phyloP scores from a whole-genome alignment of 768 basidiomycete species.

The Podaxis sp. region DNA sequence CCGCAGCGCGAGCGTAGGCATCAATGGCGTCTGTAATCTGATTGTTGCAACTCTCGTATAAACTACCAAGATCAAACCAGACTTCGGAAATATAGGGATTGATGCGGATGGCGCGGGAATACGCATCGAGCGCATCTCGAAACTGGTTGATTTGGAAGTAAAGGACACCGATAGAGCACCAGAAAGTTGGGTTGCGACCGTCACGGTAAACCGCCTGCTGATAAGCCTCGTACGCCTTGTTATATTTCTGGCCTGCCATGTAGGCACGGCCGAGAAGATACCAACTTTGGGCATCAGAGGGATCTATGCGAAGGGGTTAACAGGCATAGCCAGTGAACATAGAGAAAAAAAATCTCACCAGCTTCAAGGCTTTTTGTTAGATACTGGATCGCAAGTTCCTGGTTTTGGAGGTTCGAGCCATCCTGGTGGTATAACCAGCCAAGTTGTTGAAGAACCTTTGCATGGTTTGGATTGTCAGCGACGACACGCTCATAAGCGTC shows the following conservation, averaged over 20 bases:
- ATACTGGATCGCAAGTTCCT: constrained; percentile 90
- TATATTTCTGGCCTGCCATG: constrained; percentile 98
- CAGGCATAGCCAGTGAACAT: constrained; percentile 4
- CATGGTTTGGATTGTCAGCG: constrained; percentile 87
- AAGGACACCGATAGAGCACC: constrained; percentile 98
- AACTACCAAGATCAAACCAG: constrained; percentile 95
- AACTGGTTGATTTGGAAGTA: constrained; percentile 99
- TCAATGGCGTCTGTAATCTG: constrained; percentile 99
- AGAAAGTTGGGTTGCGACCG: constrained; percentile 97
- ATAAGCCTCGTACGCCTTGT: constrained; percentile 99
- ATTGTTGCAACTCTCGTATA: constrained; percentile 99
- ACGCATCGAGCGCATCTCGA: constrained; percentile 97
- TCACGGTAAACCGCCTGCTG: constrained; percentile 99
- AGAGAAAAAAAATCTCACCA: constrained; percentile 44
- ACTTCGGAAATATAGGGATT: constrained; percentile 96
- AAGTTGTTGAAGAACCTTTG: constrained; percentile 96
- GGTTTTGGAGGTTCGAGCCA: constrained; percentile 91
- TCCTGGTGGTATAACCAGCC: constrained; percentile 98
- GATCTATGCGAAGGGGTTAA: constrained; percentile 47
- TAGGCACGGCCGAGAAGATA: constrained; percentile 97
- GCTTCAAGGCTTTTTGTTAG: constrained; percentile 94
- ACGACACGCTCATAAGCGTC: constrained; percentile 97
- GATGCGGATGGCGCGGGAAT: constrained; percentile 97
- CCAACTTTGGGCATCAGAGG: constrained; percentile 96
- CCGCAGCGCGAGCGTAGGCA: constrained; percentile 91